Base-by-base conservation (phyloP, 2,329 filamentous ascomycete species). In the Fusarium sp. region DNA sequence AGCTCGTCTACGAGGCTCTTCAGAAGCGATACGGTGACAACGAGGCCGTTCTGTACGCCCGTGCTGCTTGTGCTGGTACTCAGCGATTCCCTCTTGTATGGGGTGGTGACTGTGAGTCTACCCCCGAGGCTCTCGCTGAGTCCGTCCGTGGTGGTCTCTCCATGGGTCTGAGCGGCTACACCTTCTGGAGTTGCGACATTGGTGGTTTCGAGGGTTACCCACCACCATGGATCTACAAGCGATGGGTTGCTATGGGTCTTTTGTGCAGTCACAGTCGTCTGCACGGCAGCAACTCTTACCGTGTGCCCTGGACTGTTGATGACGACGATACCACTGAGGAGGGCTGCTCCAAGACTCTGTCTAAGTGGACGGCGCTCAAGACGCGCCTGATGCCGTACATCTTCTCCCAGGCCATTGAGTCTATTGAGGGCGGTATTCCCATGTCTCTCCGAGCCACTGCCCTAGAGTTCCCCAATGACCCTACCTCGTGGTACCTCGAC, bases 31-130 rank as follows among this genome's bases (percentile, higher is more conserved):
- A 81, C 69, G 85, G 80, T 67, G 79, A 70, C 73, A 84, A 76
- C 72, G 85, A 89, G 65, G 87, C 91, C 40, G 84, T 93, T 2
- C 79, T 86, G 14, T 93, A 92, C 74, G 90, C 91, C 2, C 85
- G 91, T 26, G 84, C 88, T 39, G 89, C 91, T 19, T 88, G 87
- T 56, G 89, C 91, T 4, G 91, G 91, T 7, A 87, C 87, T 2
- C 91, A 93, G 78, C 83, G 87, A 7, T 92, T 91, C 76, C 91
- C 91, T 1, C 82, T 92, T 4, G 86, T 88, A 49, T 93, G 91
- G 91, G 91, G 91, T 34, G 91, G 91, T 56, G 91, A 93, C 80
- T 92, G 90, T 76, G 91, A 93, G 78, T 91, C 87, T 31, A 93
- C 91, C 1, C 88, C 90, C 44, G 89, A 91, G 73, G 91, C 90